phyloP scores from a whole-genome alignment of 305 asterid species.

The Solanum hybrid region DNA sequence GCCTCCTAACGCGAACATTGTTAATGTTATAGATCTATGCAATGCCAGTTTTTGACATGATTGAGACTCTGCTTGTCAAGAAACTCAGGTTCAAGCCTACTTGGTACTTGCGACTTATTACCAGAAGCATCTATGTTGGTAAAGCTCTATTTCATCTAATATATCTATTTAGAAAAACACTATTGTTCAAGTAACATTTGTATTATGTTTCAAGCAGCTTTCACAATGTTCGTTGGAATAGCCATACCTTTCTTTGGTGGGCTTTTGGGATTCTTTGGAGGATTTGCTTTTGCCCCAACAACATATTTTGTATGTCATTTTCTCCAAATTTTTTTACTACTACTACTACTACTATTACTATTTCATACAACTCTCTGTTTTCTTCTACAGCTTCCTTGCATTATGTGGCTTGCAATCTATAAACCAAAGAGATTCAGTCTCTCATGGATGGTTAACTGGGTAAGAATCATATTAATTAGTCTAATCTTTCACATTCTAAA shows the following conservation, averaged over 20 bases:
- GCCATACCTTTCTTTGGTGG: constrained; percentile 48
- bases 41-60: constrained; percentile 58
- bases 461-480: constrained; percentile 16
- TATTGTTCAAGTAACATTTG: not conserved
- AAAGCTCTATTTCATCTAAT: not conserved
- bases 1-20: not conserved
- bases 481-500: not conserved
- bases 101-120: constrained; percentile 26
- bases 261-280: constrained; percentile 50
- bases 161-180: not conserved
- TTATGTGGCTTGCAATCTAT: constrained; percentile 73
- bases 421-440: constrained; percentile 59
- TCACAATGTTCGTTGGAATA: constrained; percentile 41
- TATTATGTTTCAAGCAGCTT: constrained; percentile 14
- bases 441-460: constrained; percentile 80
- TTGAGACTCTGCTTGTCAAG: constrained; percentile 41
- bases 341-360: not conserved
- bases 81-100: constrained; percentile 28
- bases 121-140: constrained; percentile 47
- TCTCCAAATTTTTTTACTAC: not conserved
- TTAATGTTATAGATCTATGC: constrained; percentile 36
- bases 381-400: constrained; percentile 60
- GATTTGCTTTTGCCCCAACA: constrained; percentile 51
- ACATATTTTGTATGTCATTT: constrained; percentile 39
- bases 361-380: not conserved